Percentiles rank a stretch among this genome's conserved stretches.
Evolutionary conservation across 352 stramenopile species (phyloP).

Genomic region (Stephanocyclus meneghinianus): DNA sequence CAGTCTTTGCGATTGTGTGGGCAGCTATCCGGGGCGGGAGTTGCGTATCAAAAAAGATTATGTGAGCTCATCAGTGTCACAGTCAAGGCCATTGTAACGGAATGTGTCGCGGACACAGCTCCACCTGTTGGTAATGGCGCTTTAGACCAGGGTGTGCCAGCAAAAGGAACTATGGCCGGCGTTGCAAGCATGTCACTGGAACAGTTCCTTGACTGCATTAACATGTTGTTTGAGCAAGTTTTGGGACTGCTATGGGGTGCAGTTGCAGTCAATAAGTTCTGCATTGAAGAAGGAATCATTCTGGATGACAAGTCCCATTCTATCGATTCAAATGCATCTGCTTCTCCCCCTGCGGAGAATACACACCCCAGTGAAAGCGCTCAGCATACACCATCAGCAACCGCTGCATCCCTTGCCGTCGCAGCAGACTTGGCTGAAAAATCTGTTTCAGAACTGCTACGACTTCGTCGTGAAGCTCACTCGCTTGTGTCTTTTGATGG

Average conservation of each 20-base stretch:
- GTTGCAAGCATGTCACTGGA: constrained; percentile 73
- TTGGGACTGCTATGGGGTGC: constrained; percentile 64
- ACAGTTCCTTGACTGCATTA: constrained; percentile 80
- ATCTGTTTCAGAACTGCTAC: constrained; percentile 75
- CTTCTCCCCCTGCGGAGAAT: constrained; percentile 17
- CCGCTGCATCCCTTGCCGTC: constrained; percentile 55
- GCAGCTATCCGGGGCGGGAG: constrained; percentile 49
- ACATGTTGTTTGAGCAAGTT: constrained; percentile 84
- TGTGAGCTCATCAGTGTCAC: constrained; percentile 78
- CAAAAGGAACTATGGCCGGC: constrained; percentile 45
- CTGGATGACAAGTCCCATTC: constrained; percentile 42
- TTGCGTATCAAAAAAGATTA: constrained; percentile 66
- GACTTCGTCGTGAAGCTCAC: constrained; percentile 77
- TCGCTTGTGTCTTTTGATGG: constrained; percentile 85
- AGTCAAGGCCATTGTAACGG: constrained; percentile 76
- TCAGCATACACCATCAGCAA: constrained; percentile 41
- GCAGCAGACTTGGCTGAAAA: constrained; percentile 72
- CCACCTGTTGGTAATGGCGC: neutral
- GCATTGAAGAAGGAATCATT: constrained; percentile 61
- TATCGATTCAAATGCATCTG: constrained; percentile 2
- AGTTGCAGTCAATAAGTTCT: constrained; percentile 75
- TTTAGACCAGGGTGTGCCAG: neutral
- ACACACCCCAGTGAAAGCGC: constrained; percentile 15
- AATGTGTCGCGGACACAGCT: constrained; percentile 64
- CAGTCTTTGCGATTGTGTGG: constrained; percentile 59